Base-by-base conservation (phyloP, 2,329 filamentous ascomycete species). In the Diplodia sapinea region DNA sequence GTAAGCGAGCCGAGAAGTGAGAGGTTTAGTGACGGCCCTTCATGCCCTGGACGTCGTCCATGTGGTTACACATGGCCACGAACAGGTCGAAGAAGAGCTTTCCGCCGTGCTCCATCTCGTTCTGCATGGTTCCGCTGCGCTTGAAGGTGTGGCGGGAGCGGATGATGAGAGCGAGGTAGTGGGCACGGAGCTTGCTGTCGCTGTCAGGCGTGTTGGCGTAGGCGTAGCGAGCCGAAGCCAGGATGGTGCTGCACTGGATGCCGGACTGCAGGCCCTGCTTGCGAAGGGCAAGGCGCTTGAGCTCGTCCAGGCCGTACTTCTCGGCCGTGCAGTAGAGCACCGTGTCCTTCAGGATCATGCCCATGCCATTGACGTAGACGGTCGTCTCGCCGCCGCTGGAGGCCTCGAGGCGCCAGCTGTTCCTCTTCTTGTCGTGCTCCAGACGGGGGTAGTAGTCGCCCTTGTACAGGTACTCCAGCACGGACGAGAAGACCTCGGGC, bases 71-170 rank as follows among this genome's bases (percentile, higher is more conserved):
- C 80, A 97, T 88, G 20, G 94, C 93, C 62, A 97, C 94, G 77
- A 97, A 97, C 54, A 97, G 84, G 76, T 97, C 94, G 77, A 97
- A 97, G 82, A 96, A 97, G 68, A 96, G 84, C 75, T 91, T 91
- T 65, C 92, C 92, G 33, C 94, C 94, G 70, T 88, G 87, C 78
- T 91, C 91, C 93, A 97, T 97, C 82, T 97, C 93, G 72, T 92
- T 87, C 81, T 97, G 94, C 93, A 97, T 96, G 3, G 93, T 97
- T 66, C 93, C 93, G 79, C 93, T 96, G 66, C 92, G 86, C 84
- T 96, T 97, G 81, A 97, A 97, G 2, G 92, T 96, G 75, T 87
- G 87, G 72, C 94, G 88, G 73, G 90, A 92, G 71, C 93, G 89
- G 76, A 97, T 96, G 80, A 97, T 96, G 75, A 97, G 88, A 20